Evolutionary conservation across 345 rosid genomes (phyloP).

Genomic region (Salix koriyanagi): DNA sequence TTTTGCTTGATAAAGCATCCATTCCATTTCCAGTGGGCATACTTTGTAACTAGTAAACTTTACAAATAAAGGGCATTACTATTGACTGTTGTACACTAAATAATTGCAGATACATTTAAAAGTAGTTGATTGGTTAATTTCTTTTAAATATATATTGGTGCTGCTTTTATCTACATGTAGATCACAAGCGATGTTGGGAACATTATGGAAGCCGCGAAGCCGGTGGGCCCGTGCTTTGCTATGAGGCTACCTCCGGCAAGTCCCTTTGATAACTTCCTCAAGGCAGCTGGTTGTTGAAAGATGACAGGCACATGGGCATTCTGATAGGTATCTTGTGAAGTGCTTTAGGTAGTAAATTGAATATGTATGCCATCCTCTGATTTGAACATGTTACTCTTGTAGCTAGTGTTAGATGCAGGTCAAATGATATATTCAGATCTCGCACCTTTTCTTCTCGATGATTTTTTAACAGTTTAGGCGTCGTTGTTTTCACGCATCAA

Average conservation of each 20-base stretch:
- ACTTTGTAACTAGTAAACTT: no score
- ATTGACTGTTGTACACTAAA: background rate
- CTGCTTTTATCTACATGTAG: slow-evolving; percentile 13
- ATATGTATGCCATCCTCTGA: background rate
- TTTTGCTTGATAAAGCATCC: no score
- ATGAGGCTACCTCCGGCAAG: slow-evolving; percentile 91
- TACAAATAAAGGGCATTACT: background rate
- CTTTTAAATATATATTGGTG: background rate
- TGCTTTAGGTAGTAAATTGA: slow-evolving; percentile 19
- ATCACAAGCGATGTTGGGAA: slow-evolving; percentile 4
- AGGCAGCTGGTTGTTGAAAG: slow-evolving; percentile 64
- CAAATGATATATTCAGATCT: no score
- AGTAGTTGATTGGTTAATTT: no score
- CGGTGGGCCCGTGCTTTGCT: slow-evolving; percentile 42
- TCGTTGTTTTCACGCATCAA: no score
- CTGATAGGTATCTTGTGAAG: slow-evolving; percentile 16
- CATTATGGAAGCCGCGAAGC: slow-evolving; percentile 18
- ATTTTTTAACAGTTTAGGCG: no score
- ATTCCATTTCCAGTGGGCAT: no score
- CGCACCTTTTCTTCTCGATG: no score
- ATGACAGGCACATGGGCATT: background rate
- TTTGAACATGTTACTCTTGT: background rate
- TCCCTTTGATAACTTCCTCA: slow-evolving; percentile 89
- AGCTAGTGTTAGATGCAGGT: no score
- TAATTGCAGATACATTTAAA: no score